phyloP scores from a whole-genome alignment of 2,329 filamentous ascomycete species.

The Chaetothyriales sp. region DNA sequence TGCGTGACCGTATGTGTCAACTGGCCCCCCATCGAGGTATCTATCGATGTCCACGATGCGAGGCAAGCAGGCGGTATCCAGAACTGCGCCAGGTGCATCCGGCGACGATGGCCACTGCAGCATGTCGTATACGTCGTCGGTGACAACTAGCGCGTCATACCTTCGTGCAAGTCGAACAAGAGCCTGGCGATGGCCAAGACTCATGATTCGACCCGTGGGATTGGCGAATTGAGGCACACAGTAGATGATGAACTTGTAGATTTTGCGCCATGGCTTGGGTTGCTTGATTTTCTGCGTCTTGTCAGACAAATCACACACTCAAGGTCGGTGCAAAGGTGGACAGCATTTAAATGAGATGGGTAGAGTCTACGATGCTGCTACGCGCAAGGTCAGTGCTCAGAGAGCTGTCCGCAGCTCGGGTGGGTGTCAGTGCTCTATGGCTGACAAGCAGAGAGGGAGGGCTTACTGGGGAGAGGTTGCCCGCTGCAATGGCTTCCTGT shows the following conservation, averaged over 20 bases:
- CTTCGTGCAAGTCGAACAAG: conserved; percentile 65
- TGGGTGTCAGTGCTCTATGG: neutral
- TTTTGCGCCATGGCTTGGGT: conserved; percentile 50
- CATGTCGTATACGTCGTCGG: conserved; percentile 90
- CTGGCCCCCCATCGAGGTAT: conserved; percentile 46
- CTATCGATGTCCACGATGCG: conserved; percentile 68
- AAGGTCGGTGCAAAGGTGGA: neutral
- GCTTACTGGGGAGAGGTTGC: conserved; percentile 25
- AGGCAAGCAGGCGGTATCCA: conserved; percentile 42
- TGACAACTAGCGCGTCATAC: conserved; percentile 68
- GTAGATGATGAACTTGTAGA: conserved; percentile 81
- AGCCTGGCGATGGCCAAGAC: conserved; percentile 48
- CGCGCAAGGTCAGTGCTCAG: no score
- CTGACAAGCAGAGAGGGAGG: neutral
- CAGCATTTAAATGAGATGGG: neutral
- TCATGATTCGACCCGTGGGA: conserved; percentile 74
- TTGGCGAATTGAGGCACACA: conserved; percentile 80
- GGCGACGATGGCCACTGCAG: conserved; percentile 55
- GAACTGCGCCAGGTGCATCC: conserved; percentile 9
- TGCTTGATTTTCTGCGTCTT: conserved; percentile 39
- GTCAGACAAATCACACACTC: conserved; percentile 14
- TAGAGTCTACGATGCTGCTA: neutral
- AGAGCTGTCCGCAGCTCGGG: no score
- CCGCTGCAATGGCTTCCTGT: conserved; percentile 25
- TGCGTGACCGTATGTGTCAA: conserved; percentile 60